phyloP scores from a whole-genome alignment of 108 stramenopile species.

The Nitzschia putrida region DNA sequence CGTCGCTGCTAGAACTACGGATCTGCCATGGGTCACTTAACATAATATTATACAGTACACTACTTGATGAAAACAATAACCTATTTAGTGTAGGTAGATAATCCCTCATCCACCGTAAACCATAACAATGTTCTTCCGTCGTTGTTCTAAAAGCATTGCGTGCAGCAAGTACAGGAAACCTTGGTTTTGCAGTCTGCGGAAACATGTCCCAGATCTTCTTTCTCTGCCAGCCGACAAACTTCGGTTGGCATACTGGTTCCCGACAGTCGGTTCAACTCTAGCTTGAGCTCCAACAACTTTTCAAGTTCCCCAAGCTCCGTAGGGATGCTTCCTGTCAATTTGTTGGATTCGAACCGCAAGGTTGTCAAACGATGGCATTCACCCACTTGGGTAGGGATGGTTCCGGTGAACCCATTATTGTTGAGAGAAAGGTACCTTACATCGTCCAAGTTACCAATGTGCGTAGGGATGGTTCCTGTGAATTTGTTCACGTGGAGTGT shows the following conservation, averaged over 20 bases:
- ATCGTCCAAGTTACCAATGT: slow-evolving; percentile 37
- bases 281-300: slow-evolving; percentile 13
- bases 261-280: slow-evolving; percentile 34
- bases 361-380: slow-evolving; percentile 17
- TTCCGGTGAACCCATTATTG: slow-evolving; percentile 31
- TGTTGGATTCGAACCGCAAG: slow-evolving; percentile 28
- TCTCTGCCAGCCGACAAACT: slow-evolving; percentile 15
- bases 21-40: too few relatives aligned
- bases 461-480: slow-evolving; percentile 38
- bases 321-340: slow-evolving; percentile 38
- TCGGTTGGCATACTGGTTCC: slow-evolving; percentile 39
- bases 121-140: background rate
- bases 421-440: slow-evolving; percentile 11
- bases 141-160: slow-evolving; percentile 17
- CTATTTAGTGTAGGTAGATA: background rate
- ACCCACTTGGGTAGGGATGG: slow-evolving; percentile 33
- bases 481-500: slow-evolving; percentile 28
- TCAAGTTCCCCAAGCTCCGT: slow-evolving; percentile 34
- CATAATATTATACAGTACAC: too few relatives aligned
- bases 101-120: background rate
- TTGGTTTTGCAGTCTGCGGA: slow-evolving; percentile 24
- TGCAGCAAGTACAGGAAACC: slow-evolving; percentile 31
- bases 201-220: slow-evolving; percentile 8
- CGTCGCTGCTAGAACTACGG: too few relatives aligned
- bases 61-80: background rate